Percentiles rank a stretch among this genome's conserved stretches.
Conservation (phyloP, 202 grass and related monocot species). For the Carex arenaria region DNA sequence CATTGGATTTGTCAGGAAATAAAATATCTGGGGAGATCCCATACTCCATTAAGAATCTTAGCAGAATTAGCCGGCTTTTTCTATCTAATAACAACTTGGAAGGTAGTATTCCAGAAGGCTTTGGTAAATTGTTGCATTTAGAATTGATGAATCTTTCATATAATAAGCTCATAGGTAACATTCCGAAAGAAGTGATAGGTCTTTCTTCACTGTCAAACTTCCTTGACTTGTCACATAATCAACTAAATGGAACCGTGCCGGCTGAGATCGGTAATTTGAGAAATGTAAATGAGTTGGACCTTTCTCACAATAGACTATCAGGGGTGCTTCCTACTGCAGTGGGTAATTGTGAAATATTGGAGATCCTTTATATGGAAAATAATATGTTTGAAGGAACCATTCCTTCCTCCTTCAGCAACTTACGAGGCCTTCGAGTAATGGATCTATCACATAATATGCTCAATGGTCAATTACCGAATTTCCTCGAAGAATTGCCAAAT, state of each 20-base stretch:
- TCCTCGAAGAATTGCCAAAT: neutral
- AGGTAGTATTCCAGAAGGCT: neutral
- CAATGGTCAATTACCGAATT: slow-evolving; percentile 31
- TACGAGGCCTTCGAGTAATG: slow-evolving; percentile 26
- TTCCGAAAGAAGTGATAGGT: slow-evolving; percentile 28
- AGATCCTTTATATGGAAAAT: slow-evolving; percentile 32
- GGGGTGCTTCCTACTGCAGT: slow-evolving; percentile 31
- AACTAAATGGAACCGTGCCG: slow-evolving; percentile 29
- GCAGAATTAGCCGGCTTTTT: neutral
- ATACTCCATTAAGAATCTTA: slow-evolving; percentile 32
- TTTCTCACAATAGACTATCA: slow-evolving; percentile 44
- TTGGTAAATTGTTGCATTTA: slow-evolving; percentile 15
- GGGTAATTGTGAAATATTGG: slow-evolving; percentile 29
- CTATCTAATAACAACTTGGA: slow-evolving; percentile 30
- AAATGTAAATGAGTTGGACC: slow-evolving; percentile 25
- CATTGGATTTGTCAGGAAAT: slow-evolving; percentile 19
- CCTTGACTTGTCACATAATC: slow-evolving; percentile 44
- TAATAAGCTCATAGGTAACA: slow-evolving; percentile 29
- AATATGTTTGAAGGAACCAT: slow-evolving; percentile 32
- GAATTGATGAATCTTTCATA: slow-evolving; percentile 25
- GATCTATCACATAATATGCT: slow-evolving; percentile 35
- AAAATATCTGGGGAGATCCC: slow-evolving; percentile 29
- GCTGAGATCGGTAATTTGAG: slow-evolving; percentile 30
- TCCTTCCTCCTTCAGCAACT: slow-evolving; percentile 28
- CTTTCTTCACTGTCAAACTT: slow-evolving; percentile 28